Conservation (phyloP, 2,329 filamentous ascomycete species). For the Sporothrix inflata region DNA sequence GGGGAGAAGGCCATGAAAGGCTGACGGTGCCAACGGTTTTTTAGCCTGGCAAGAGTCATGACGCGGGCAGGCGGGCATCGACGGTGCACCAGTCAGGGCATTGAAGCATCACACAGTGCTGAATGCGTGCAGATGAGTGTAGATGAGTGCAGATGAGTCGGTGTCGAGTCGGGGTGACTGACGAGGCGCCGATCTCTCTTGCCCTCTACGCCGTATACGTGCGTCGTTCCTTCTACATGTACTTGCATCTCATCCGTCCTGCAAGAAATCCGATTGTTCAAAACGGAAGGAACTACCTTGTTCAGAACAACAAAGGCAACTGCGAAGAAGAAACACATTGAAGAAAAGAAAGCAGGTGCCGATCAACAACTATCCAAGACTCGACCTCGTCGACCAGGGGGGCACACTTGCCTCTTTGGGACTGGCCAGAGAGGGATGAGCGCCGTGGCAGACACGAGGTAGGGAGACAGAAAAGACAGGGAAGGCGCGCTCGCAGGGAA, state of each 20-base stretch:
- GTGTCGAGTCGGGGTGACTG: background rate
- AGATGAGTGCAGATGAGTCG: no score
- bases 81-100: no score
- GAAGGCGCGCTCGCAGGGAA: background rate
- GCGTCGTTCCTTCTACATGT: background rate
- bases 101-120: background rate
- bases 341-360: background rate
- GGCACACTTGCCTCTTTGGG: conserved; percentile 23
- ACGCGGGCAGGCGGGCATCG: no score
- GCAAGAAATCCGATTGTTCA: background rate
- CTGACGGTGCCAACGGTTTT: background rate
- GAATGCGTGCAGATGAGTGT: background rate
- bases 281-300: conserved; percentile 6
- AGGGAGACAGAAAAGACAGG: background rate
- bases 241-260: background rate
- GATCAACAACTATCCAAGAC: background rate
- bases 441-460: background rate
- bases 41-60: background rate
- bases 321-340: background rate
- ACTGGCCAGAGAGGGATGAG: background rate
- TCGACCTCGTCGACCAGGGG: background rate
- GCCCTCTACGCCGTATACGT: background rate
- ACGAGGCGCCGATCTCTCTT: background rate
- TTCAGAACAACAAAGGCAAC: background rate
- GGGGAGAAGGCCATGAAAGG: background rate